Conservation (phyloP, 257 asterid species). For the Solanum ahanhuiri region DNA sequence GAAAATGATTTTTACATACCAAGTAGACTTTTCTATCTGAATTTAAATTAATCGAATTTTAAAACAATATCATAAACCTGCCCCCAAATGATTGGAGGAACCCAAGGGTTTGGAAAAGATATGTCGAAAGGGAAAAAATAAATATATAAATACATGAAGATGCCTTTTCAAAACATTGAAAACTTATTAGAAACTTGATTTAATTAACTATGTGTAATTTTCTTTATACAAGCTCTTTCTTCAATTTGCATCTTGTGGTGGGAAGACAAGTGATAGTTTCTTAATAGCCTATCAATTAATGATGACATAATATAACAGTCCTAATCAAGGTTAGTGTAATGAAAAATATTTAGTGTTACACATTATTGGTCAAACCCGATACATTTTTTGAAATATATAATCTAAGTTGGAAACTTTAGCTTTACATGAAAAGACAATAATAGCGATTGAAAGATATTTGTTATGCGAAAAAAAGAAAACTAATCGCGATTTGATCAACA, state of each 20-base stretch:
- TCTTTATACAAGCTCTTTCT: not conserved
- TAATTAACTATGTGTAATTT: not conserved
- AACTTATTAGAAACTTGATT: not conserved
- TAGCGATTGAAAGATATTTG: not conserved
- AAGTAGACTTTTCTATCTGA: fast-evolving
- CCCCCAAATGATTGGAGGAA: not conserved
- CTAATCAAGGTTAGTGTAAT: not conserved
- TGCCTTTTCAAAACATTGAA: slow-evolving; percentile 1
- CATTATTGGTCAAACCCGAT: not conserved
- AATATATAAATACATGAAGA: not conserved
- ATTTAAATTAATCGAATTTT: not conserved
- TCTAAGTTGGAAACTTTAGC: not conserved
- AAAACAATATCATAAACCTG: no score
- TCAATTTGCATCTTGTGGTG: not conserved
- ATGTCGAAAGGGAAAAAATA: not conserved
- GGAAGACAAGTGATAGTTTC: not conserved
- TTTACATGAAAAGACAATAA: not conserved
- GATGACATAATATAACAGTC: not conserved
- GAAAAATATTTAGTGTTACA: not conserved
- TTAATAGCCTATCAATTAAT: not conserved
- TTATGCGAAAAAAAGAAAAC: not conserved
- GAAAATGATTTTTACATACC: fast-evolving
- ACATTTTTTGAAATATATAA: not conserved
- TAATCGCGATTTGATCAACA: not conserved
- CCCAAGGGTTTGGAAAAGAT: not conserved